Evolutionary conservation across 139 green algal species (phyloP), one percentile per base, ranked within the genome.

Genomic region (Tetratostichococcus sp.): DNA sequence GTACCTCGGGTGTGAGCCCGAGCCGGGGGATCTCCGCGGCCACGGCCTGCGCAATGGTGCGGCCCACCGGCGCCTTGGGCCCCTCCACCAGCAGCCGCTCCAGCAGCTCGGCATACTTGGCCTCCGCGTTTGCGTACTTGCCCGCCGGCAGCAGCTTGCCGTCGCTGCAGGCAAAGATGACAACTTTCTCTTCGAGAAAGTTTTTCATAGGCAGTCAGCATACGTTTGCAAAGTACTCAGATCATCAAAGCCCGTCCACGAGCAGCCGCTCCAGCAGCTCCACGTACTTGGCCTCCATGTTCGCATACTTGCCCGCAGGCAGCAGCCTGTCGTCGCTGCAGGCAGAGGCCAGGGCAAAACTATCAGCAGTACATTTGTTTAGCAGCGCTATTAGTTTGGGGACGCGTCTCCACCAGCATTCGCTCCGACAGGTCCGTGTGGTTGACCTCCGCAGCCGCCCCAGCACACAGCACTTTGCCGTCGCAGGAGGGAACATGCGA

Each of bases 51-150:
- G 50, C 50, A 17, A 62, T 74, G 69, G 32, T 43, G 67, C 67
- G 32, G 32, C 4, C 67, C 8, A 17, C 31, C 32, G 11, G 67
- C 14, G 67, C 32, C 6, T 34, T 30, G 67, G 58, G 65, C 43
- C 69, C 75, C 76, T 71, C 59, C 17, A 43, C 39, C 62, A 73
- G 59, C 69, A 80, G 59, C 62, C 50, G 25, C 4, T 72, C 68
- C 21, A 72, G 62, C 30, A 80, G 58, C 30, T 67, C 4, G 1
- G 25, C 23, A 25, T 71, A 80, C 59, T 68, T 68, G 25, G 75
- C 62, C 65, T 77, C 76, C 5, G 70, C 76, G 1, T 39, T 62
- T 59, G 42, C 17, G 30, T 62, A 71, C 28, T 28, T 67, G 14
- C 14, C 67, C 67, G 34, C 30, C 30, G 23, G 67, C 67, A 35